Evolutionary conservation across 1,139 yeast genomes (phyloP), one percentile per base, ranked within the genome.

Genomic region (Diutina scorzettiae): DNA sequence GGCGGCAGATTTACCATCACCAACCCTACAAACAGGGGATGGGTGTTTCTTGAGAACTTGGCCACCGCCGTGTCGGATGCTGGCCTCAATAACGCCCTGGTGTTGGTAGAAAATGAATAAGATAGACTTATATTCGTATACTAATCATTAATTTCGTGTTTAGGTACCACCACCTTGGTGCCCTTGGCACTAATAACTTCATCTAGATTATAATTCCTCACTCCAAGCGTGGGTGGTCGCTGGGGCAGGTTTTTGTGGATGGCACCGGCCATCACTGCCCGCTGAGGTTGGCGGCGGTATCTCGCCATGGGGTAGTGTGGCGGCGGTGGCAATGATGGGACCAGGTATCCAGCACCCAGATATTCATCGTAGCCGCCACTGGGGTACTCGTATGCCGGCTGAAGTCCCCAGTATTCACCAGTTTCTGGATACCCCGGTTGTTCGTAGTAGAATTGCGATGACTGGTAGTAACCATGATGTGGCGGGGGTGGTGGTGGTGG

Each of bases 31-130:
- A 34, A 34, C 20, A 17, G 39, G 4, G 39, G 39, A 9, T 21
- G 17, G 16, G 7, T 20, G 8, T 66, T 91, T 43, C 68, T 81
- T 20, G 77, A 73, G 1, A 69, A 72, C 37, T 58, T 83, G 43
- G 76, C 75, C 41, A 52, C 62, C 46, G 73, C 86, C 1, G 71
- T 91, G n/a, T 78, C 69, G 41, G 83, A 76, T 5, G 85, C 91
- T 0, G 87, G 85, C 1, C 69, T 93, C 49, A 76, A 78, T 54
- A 91, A 87, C 57, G 87, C 95, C 36, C 80, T 89, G 43, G 64
- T 91, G 12, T 62, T 87, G 45, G 68, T 89, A 40, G 97, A 91
- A 51, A 53, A 51, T 45, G 50, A 50, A 24, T 52, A 44, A 23
- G 14, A 6, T 5, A 4, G 11, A 17, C 9, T 18, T 18, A 30